Base-by-base conservation (phyloP, 495 filamentous ascomycete species). In the Poronia punctata region DNA sequence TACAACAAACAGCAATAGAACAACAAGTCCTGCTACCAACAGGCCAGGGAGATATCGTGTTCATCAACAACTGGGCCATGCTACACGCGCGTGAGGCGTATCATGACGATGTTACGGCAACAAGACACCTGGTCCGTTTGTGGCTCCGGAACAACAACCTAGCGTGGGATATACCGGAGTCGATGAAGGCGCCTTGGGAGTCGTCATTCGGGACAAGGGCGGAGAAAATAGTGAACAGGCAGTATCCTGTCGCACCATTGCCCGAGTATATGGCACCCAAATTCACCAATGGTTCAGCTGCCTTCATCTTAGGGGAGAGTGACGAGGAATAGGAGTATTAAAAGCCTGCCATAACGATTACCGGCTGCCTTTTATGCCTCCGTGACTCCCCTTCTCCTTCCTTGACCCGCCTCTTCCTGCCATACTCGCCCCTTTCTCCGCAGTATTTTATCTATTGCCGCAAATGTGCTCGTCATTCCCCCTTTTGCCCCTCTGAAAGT, bases 11-110 rank as follows among this genome's bases (percentile, higher is more conserved):
- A 4, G 68, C 68, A 1, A 38, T 46, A 8, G 60, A 53, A 28
- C 43, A 66, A 26, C 59, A 59, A 4, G 30, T 65, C 5, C 48
- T 20, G 14, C 50, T 84, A 4, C 58, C 73, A 17, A 67, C 75
- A 17, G 61, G 68, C 35, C 60, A 63, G 5, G 80, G 79, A 0
- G 80, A 85, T 53, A 62, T 84, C 11, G 56, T 78, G 26, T 77
- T 79, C 44, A 63, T 82, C 45, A 81, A 84, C 49, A 84, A 85
- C 40, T 61, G 79, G 18, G 63, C 63, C 4, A 52, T 79, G 5
- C 66, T 83, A 35, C 80, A 85, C 56, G 74, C 65, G 12, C 64
- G 76, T 2, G 67, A 71, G 23, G 46, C 60, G 2, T 79, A 75
- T 45, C 34, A 53, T 22, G 71, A 76, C 43, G 37, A 49, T 2